Evolutionary conservation across 177 flowering plant species (phyloP).

Genomic region (Vitis hybrid): DNA sequence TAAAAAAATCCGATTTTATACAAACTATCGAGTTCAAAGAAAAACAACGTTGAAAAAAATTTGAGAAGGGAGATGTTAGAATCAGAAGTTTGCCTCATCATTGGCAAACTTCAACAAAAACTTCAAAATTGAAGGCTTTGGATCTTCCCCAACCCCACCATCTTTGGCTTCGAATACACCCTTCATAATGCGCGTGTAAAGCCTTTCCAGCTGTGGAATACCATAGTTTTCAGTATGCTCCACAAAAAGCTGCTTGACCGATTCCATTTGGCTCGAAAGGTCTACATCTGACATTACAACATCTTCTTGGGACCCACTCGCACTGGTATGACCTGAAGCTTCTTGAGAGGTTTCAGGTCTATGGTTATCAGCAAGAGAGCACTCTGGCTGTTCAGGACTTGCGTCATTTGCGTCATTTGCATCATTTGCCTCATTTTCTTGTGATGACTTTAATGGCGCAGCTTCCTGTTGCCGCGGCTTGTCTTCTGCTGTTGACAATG

Average conservation of each 20-base stretch:
- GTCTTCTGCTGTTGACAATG: conserved; percentile 43
- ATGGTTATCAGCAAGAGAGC: conserved; percentile 20
- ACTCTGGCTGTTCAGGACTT: conserved; percentile 28
- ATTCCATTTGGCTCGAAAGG: conserved; percentile 42
- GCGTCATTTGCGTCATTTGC: conserved; percentile 23
- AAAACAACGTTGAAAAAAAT: conserved; percentile 2
- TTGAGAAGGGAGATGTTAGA: not conserved
- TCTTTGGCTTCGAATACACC: conserved; percentile 56
- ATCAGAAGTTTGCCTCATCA: conserved; percentile 59
- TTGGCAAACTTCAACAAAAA: conserved; percentile 62
- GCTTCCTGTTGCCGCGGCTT: conserved; percentile 33
- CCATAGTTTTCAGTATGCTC: conserved; percentile 57
- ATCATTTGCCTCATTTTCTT: conserved; percentile 40
- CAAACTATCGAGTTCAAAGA: not conserved
- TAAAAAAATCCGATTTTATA: conserved; percentile 30
- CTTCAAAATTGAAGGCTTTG: conserved; percentile 53
- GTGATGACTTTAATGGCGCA: conserved; percentile 27
- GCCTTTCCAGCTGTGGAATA: conserved; percentile 90
- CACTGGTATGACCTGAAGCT: conserved; percentile 19
- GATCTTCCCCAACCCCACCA: conserved; percentile 24
- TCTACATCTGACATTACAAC: conserved; percentile 50
- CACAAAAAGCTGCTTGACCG: conserved; percentile 55
- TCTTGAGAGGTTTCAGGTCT: conserved; percentile 23
- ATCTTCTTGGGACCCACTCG: conserved; percentile 26
- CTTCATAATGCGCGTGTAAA: conserved; percentile 72